Evolutionary conservation across 2,329 filamentous ascomycete species (phyloP), one percentile per base, ranked within the genome.

Genomic region (Hortaea werneckii): DNA sequence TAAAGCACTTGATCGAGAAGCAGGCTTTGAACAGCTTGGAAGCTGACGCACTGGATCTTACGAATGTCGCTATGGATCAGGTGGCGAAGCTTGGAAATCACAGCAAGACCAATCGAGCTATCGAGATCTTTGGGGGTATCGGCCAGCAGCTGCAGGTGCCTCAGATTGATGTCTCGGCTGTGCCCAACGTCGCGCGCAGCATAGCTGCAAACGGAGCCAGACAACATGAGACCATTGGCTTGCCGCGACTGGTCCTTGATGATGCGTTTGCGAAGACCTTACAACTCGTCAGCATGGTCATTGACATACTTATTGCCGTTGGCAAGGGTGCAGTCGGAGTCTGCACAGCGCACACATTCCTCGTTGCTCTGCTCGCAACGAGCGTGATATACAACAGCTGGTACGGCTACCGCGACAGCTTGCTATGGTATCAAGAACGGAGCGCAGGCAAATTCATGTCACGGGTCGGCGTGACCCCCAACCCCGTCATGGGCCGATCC

Each of bases 351-450:
- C 80, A 96, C 61, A 78, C 82, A 37, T 61, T 95, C 13, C 77
- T 96, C 5, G 67, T 96, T 29, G 59, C 73, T 2, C 62, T 90
- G 10, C 72, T 96, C 12, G 70, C 73, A 0, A 57, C 83, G 29
- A 95, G 88, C 59, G 65, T 80, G 9, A 58, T 87, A 8, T 75
- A 80, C 41, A 96, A 96, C 59, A 66, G 83, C 20, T 75, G 88
- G 54, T 79, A 89, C 59, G 81, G 85, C 0, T 85, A 83, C 9
- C 79, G 82, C 51, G 81, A 87, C 60, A 78, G 78, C 5, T 79
- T 81, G 56, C 73, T 77, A 1, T 96, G 88, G 88, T 95, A 86
- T 84, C 75, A 78, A 40, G 90, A 96, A 67, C 79, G 87, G 47
- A 82, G 79, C 49, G 87, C 89, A 1, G 77, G 76, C 11, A 81